These are phyloP conservation scores for Microsporum audouinii DNA, from an alignment of 2,329 filamentous ascomycete species.

Conservation along the genomic window DNA sequence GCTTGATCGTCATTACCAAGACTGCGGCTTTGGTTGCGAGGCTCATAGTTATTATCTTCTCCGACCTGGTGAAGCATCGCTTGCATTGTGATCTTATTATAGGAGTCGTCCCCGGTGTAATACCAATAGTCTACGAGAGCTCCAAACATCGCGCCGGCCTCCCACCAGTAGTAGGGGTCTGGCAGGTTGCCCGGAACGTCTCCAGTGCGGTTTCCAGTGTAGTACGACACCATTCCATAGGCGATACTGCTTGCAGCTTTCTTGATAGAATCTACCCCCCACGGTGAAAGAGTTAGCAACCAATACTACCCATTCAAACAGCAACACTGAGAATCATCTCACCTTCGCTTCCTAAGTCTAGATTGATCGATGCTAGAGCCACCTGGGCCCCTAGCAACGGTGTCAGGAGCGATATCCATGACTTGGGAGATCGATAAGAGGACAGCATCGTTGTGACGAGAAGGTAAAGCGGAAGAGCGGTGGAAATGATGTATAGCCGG, in stretches of 20 bases:
- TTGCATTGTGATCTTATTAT: conserved; percentile 56
- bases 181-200: conserved; percentile 25
- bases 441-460: background rate
- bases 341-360: conserved; percentile 22
- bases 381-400: conserved; percentile 17
- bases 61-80: conserved; percentile 67
- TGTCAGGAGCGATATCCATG: conserved; percentile 10
- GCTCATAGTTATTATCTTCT: conserved; percentile 64
- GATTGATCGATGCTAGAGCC: conserved; percentile 16
- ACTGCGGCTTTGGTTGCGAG: conserved; percentile 41
- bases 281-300: background rate
- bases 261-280: conserved; percentile 26
- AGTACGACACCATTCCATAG: conserved; percentile 26
- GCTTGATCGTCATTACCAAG: conserved; percentile 50
- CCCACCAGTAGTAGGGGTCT: conserved; percentile 30
- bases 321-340: background rate
- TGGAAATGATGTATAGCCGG: background rate
- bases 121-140: conserved; percentile 71
- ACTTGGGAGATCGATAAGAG: background rate
- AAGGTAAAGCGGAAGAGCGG: background rate
- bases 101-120: conserved; percentile 59
- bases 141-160: conserved; percentile 28
- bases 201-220: conserved; percentile 25
- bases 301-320: background rate
- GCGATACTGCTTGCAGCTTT: conserved; percentile 24